Evolutionary conservation across 208 protist species (phyloP).

Genomic region (Trypanosoma lewisi): DNA sequence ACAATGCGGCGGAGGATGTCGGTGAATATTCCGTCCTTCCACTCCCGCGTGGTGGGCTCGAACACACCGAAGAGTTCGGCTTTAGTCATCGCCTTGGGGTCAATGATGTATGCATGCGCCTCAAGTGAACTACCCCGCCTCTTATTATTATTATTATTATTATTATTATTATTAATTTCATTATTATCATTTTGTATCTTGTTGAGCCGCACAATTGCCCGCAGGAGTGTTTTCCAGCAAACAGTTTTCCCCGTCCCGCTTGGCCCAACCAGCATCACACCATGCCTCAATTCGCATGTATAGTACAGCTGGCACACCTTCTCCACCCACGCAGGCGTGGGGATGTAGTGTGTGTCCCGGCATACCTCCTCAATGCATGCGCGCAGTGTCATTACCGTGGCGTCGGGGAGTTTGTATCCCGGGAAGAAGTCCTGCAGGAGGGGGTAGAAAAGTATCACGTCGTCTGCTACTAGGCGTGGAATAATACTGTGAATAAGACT

Average conservation of each 20-base stretch:
- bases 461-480: conserved; percentile 97
- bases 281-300: conserved; percentile 97
- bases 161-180: neutral
- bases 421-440: conserved; percentile 98
- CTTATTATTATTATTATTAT: conserved; percentile 2
- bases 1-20: conserved; percentile 96
- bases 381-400: conserved; percentile 52
- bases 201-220: conserved; percentile 86
- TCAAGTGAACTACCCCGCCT: conserved; percentile 30
- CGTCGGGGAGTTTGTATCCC: conserved; percentile 49
- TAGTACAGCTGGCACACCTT: conserved; percentile 98
- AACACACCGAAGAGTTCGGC: conserved; percentile 97
- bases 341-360: conserved; percentile 51
- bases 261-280: conserved; percentile 99
- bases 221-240: conserved; percentile 93
- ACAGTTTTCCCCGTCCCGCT: conserved; percentile 97
- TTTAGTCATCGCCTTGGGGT: conserved; percentile 99
- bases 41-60: conserved; percentile 98
- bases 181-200: conserved; percentile 58
- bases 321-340: conserved; percentile 90
- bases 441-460: conserved; percentile 93
- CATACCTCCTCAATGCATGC: conserved; percentile 83
- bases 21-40: conserved; percentile 99
- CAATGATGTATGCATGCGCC: conserved; percentile 94
- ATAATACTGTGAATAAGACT: conserved; percentile 95